Conservation (phyloP, 2,329 filamentous ascomycete species). For the Monilinia laxa region DNA sequence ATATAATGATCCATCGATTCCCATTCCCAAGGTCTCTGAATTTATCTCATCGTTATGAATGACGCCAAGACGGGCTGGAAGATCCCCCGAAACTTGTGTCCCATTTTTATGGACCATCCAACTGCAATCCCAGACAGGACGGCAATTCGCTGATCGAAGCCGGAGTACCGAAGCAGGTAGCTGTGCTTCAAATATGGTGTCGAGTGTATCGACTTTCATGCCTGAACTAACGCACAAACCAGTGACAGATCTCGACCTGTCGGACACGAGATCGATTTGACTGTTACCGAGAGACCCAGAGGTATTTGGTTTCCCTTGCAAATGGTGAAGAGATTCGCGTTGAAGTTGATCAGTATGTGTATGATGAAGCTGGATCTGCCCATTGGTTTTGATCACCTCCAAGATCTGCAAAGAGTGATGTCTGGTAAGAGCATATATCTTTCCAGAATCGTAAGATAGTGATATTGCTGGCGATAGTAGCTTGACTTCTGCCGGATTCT, state of each 20-base stretch:
- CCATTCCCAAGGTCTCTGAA: conserved; percentile 60
- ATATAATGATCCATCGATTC: conserved; percentile 67
- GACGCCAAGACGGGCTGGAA: neutral
- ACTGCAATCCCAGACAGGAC: conserved; percentile 40
- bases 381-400: conserved; percentile 40
- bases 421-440: conserved; percentile 52
- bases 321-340: conserved; percentile 37
- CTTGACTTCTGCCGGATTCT: conserved; percentile 47
- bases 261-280: conserved; percentile 38
- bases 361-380: conserved; percentile 33
- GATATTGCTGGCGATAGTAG: conserved; percentile 55
- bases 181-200: conserved; percentile 54
- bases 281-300: neutral
- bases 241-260: conserved; percentile 37
- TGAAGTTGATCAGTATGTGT: conserved; percentile 39
- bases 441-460: conserved; percentile 48
- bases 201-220: conserved; percentile 36
- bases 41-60: neutral
- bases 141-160: conserved; percentile 53
- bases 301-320: conserved; percentile 14
- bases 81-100: neutral
- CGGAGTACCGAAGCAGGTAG: conserved; percentile 57
- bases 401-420: conserved; percentile 58
- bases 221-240: conserved; percentile 38
- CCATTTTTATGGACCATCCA: conserved; percentile 23